phyloP scores from a whole-genome alignment of 2,329 filamentous ascomycete genomes.

The Xylariaceae sp. region DNA sequence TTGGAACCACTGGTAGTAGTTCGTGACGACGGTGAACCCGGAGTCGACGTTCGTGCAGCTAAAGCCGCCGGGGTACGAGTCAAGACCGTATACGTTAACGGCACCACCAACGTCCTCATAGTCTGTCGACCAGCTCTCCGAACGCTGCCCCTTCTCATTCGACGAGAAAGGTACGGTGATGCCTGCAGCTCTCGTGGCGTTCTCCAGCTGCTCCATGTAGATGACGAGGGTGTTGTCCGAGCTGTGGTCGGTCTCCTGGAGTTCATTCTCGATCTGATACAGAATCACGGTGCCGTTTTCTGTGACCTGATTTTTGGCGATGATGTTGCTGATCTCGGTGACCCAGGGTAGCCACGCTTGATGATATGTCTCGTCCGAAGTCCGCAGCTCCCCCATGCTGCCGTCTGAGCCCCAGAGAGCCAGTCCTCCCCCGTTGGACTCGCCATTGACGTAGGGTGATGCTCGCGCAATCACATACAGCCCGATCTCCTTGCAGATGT shows the following conservation, averaged over 20 bases:
- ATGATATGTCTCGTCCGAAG: constrained; percentile 1
- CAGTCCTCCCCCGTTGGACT: constrained; percentile 1
- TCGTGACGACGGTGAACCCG: not conserved
- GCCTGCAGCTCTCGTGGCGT: not conserved
- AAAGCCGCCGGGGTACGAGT: constrained; percentile 1
- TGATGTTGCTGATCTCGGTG: not conserved
- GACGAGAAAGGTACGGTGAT: not conserved
- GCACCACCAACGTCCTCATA: constrained; percentile 1
- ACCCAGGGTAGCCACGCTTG: constrained; percentile 1
- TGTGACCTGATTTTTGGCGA: constrained; percentile 1
- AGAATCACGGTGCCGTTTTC: not conserved
- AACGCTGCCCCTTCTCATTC: constrained; percentile 1
- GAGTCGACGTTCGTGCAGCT: not conserved
- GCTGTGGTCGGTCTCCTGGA: not conserved
- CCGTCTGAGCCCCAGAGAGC: constrained; percentile 2
- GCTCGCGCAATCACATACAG: constrained; percentile 1
- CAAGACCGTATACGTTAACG: constrained; percentile 1
- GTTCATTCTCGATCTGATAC: constrained; percentile 2
- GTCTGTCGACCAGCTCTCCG: constrained; percentile 1
- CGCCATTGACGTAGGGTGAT: not conserved
- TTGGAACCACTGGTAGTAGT: constrained; percentile 3
- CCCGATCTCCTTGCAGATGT: constrained; percentile 1
- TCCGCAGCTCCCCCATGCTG: not conserved
- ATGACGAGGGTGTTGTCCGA: not conserved
- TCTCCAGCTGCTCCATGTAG: constrained; percentile 2